Evolutionary conservation across 345 rosid species (phyloP).

Genomic region (Aurinia saxatilis): DNA sequence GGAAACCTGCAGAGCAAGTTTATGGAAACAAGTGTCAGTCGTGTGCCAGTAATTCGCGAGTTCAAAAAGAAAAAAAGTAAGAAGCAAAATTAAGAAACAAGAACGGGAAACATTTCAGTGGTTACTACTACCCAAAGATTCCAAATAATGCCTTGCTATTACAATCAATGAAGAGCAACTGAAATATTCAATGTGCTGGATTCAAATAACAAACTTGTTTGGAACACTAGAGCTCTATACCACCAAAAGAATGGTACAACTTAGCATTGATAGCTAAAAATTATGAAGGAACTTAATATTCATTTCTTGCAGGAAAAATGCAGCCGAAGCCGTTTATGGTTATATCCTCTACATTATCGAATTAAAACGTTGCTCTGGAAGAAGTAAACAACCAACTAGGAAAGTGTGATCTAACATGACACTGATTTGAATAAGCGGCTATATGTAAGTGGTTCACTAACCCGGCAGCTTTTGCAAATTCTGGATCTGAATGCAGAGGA

Average conservation of each 20-base stretch:
- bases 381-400: not conserved
- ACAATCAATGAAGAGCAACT: not conserved
- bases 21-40: slow-evolving; percentile 20
- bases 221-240: not conserved
- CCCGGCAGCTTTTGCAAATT: slow-evolving; percentile 74
- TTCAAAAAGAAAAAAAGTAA: not conserved
- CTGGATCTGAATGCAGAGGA: slow-evolving; percentile 91
- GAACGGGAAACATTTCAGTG: not conserved
- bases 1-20: slow-evolving; percentile 42
- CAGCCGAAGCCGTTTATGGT: not conserved
- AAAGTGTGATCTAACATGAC: not conserved
- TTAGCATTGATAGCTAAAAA: not conserved
- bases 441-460: slow-evolving; percentile 30
- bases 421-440: not conserved
- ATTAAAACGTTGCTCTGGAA: not conserved
- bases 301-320: not conserved
- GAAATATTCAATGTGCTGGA: not conserved
- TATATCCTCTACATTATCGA: not conserved
- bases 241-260: too few species aligned
- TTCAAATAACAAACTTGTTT: not conserved
- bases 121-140: not conserved
- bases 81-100: not conserved
- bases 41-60: not conserved
- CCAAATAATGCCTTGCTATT: not conserved
- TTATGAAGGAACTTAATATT: not conserved